Evolutionary conservation across 108 stramenopile species (phyloP), one percentile per base, ranked within the genome.

Genomic region (Nitzschia palea): DNA sequence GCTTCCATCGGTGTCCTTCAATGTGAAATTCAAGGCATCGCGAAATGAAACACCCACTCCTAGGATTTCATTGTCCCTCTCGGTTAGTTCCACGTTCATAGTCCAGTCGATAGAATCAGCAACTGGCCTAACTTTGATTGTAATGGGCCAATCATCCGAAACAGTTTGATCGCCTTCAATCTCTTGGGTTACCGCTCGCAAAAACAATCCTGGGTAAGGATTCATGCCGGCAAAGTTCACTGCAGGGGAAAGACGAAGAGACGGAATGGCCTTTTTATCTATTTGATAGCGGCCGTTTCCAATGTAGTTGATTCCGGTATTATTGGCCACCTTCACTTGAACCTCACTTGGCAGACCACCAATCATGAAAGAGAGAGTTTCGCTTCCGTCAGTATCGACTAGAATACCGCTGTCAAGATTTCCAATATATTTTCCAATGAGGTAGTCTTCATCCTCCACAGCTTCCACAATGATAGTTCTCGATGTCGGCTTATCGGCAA

Each of bases 141-240:
- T 22, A n/a, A 56, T 32, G 23, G 15, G 20, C 55, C 55, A 56
- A 15, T 22, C 15, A 9, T 56, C 31, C 22, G 55, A 56, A 15
- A 32, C 23, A 56, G 26, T 30, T 56, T 31, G 29, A 56, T 56
- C 29, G n/a, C 50, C 50, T 23, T 51, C 55, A 9, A 56, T 56
- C n/a, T 56, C 55, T n/a, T 56, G 55, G 6, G 55, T 31, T 6
- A 56, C 10, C 15, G 55, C 55, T 23, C 30, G 22, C 5, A 56
- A 26, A 31, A 23, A 22, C 26, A 56, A 10, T 5, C 23, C 30
- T 5, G 22, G 27, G n/a, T 31, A 56, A 12, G 55, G 55, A 15
- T 31, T 17, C 17, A 15, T 23, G 8, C 55, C 55, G 9, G 55
- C 15, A 32, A 22, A 56, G 55, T 56, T 56, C 17, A 6, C 8